Base-by-base conservation (phyloP, 257 asterid species). In the Solanum neorickii region DNA sequence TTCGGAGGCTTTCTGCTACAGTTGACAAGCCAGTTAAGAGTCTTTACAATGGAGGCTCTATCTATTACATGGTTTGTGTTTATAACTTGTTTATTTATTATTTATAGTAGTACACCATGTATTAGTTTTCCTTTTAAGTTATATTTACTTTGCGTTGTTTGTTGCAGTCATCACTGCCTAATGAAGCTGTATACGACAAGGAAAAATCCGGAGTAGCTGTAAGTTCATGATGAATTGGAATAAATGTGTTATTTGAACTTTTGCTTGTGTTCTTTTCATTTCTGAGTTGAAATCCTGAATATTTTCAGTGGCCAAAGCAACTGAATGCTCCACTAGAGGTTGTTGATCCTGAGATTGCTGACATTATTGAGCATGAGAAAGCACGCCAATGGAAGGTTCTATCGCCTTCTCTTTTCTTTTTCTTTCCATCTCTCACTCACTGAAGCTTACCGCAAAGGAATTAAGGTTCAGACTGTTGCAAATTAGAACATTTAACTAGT, bases 301-400 rank as follows among this genome's bases (percentile, higher is more conserved):
- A 8, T 7, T 77, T 77, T 77, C 93, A 95, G 98, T 96, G 98
- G 99, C 92, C 92, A 49, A 95, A 93, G 65, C 98, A 95, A 89
- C 88, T 96, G 91, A 96, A 96, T 90, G 94, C 96, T 62, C 94
- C 96, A 3, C 89, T 96, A 86, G 95, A 95, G 80, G 95, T 94
- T 91, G 92, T 94, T 44, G 98, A 96, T 94, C 98, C 98, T 47
- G 96, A 96, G 93, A 88, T 96, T 91, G 92, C 95, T 44, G 96
- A 95, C 92, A 96, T 96, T 85, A 93, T 96, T 25, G 99, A 96
- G 96, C 98, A 89, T 49, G 99, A 96, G 91, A 96, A 96, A 89
- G 96, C 98, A 29, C 94, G 99, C 70, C 99, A 96, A 94, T 96
- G 99, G 99, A 96, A 96, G 98, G 99, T 96, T 88, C n/a, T 42